phyloP scores from a whole-genome alignment of 768 basidiomycete species.

The Holtermannia corniformis region DNA sequence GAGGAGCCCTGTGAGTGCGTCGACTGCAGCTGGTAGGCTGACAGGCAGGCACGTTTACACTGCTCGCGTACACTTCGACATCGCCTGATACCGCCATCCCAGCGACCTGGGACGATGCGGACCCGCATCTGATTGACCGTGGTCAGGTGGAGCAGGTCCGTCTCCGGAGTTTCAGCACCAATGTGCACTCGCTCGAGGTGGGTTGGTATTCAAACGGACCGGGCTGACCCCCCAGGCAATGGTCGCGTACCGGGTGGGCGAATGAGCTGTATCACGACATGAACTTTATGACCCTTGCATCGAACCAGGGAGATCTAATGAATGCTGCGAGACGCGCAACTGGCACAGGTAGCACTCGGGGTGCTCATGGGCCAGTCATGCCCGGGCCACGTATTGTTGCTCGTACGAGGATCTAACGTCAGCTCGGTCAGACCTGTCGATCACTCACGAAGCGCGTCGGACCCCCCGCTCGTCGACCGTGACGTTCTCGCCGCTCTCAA shows the following conservation, averaged over 20 bases:
- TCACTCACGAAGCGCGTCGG: background rate
- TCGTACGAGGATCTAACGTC: background rate
- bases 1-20: slow-evolving; percentile 54
- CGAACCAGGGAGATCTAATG: no score
- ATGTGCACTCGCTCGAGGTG: slow-evolving; percentile 74
- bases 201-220: slow-evolving; percentile 4
- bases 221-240: slow-evolving; percentile 57
- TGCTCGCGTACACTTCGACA: slow-evolving; percentile 76
- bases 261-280: slow-evolving; percentile 41
- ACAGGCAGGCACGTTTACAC: slow-evolving; percentile 69
- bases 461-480: background rate
- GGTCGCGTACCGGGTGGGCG: slow-evolving; percentile 93
- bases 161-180: slow-evolving; percentile 90
- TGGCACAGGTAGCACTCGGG: background rate
- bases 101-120: slow-evolving; percentile 93
- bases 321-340: background rate
- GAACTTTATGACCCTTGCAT: background rate
- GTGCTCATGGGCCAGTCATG: background rate
- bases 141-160: slow-evolving; percentile 67
- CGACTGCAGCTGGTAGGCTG: background rate
- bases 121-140: slow-evolving; percentile 82
- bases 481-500: background rate
- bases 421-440: background rate
- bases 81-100: slow-evolving; percentile 82
- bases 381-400: background rate